A percentile compares a stretch with the other conserved stretches of the same genome.
phyloP scores from a whole-genome alignment of 129 eudicot species.

The Ambrosia artemisiifolia region DNA sequence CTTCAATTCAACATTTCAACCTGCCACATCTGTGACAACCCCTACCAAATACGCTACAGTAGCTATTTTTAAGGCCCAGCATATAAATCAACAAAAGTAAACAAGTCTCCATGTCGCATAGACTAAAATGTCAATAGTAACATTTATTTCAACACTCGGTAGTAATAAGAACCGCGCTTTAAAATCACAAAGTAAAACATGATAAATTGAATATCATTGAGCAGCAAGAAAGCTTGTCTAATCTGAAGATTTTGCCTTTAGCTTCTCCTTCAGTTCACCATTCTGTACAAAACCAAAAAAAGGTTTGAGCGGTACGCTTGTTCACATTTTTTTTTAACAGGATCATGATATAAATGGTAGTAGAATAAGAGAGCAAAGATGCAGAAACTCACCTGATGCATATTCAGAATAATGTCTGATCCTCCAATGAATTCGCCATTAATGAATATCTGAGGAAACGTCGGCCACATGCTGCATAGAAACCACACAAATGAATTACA shows the following conservation, averaged over 20 bases:
- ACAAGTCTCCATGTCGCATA: neutral
- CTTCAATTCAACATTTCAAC: too few relatives aligned
- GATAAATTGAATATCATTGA: neutral
- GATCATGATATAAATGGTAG: neutral
- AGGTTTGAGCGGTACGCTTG: neutral
- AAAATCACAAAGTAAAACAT: slow-evolving; percentile 4
- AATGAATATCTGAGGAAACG: slow-evolving; percentile 94
- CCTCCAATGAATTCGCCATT: slow-evolving; percentile 97
- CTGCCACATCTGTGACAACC: too few relatives aligned
- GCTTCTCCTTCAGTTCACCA: slow-evolving; percentile 82
- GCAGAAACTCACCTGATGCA: slow-evolving; percentile 68
- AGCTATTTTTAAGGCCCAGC: too few relatives aligned
- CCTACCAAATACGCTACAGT: too few relatives aligned
- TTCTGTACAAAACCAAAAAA: slow-evolving; percentile 40
- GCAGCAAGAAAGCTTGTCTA: neutral
- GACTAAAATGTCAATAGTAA: neutral
- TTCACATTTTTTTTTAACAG: neutral
- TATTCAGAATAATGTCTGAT: slow-evolving; percentile 85
- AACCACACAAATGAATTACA: neutral
- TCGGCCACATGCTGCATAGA: slow-evolving; percentile 89
- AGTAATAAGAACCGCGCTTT: neutral
- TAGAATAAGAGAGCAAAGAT: neutral
- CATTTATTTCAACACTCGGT: slow-evolving; percentile 12
- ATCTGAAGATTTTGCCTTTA: slow-evolving; percentile 33
- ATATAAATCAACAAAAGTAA: too few relatives aligned